Percentiles rank a stretch among this genome's conserved stretches.
These are phyloP conservation scores for Paulownia fortunei DNA, from an alignment of 257 asterid species.

Conservation along the genomic window DNA sequence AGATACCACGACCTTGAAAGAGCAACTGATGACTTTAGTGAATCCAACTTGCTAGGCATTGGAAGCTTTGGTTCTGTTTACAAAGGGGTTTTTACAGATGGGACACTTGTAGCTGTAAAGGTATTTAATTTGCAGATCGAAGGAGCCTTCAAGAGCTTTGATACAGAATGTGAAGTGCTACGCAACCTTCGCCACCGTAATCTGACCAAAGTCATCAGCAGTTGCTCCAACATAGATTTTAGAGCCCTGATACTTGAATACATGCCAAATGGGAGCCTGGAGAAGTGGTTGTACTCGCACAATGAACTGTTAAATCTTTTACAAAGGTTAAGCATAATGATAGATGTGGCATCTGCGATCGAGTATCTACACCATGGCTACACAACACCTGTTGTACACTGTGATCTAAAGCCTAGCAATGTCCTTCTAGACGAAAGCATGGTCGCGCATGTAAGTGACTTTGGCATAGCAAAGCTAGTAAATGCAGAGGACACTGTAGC, in stretches of 20 bases:
- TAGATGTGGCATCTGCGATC: slow-evolving; percentile 39
- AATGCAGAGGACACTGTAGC: slow-evolving; percentile 24
- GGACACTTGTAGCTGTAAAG: slow-evolving; percentile 34
- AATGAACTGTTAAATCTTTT: slow-evolving; percentile 10
- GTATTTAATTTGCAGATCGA: slow-evolving; percentile 33
- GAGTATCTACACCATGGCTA: slow-evolving; percentile 44
- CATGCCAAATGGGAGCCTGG: slow-evolving; percentile 42
- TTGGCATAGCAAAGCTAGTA: slow-evolving; percentile 41
- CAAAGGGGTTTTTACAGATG: slow-evolving; percentile 27
- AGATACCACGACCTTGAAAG: slow-evolving; percentile 29
- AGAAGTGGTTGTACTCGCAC: slow-evolving; percentile 19
- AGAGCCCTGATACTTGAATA: slow-evolving; percentile 31
- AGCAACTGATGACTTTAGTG: slow-evolving; percentile 34
- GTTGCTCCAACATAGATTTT: slow-evolving; percentile 35
- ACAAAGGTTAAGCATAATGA: slow-evolving; percentile 37
- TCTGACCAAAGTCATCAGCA: slow-evolving; percentile 29
- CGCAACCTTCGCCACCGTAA: slow-evolving; percentile 31
- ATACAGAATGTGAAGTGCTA: slow-evolving; percentile 35
- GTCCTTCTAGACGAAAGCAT: slow-evolving; percentile 37
- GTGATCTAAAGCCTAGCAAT: slow-evolving; percentile 48
- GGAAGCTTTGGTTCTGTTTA: slow-evolving; percentile 43
- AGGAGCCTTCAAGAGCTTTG: slow-evolving; percentile 29
- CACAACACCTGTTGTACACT: slow-evolving; percentile 33
- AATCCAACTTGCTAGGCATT: slow-evolving; percentile 33
- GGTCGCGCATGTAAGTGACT: slow-evolving; percentile 41